phyloP scores from a whole-genome alignment of 768 basidiomycete genomes.

The Fomitopsis pulvina region DNA sequence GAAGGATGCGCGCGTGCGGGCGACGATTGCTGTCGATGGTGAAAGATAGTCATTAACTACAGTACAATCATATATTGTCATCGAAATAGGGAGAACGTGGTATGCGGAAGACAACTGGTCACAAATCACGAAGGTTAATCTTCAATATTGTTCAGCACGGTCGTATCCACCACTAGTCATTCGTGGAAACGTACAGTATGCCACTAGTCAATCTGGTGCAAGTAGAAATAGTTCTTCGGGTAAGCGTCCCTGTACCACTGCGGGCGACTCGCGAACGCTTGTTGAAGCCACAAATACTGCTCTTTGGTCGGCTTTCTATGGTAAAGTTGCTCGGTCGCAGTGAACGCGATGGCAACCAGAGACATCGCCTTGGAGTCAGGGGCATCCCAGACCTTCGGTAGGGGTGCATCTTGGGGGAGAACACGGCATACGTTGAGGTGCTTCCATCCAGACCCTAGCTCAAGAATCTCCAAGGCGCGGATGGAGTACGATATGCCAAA shows the following conservation, averaged over 20 bases:
- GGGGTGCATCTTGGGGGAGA: not conserved
- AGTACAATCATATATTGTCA: too few species aligned
- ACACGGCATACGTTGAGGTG: not conserved
- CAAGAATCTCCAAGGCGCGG: not conserved
- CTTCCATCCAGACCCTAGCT: not conserved
- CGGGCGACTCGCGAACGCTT: not conserved
- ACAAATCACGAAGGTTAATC: too few species aligned
- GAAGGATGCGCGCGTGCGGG: too few species aligned
- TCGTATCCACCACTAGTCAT: too few species aligned
- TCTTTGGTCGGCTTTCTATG: not conserved
- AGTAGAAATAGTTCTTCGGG: not conserved
- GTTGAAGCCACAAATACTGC: not conserved
- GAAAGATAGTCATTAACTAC: too few species aligned
- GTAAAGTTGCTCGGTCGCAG: not conserved
- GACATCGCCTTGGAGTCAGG: not conserved
- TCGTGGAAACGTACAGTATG: too few species aligned
- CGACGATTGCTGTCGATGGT: too few species aligned
- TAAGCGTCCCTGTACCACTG: not conserved
- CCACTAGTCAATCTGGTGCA: not conserved
- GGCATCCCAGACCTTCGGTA: not conserved
- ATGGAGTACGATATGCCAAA: not conserved
- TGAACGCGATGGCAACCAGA: not conserved
- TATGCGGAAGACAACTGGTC: too few species aligned
- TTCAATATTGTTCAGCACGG: too few species aligned
- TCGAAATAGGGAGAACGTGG: too few species aligned